phyloP scores from a whole-genome alignment of 371 early-diverging fungal genomes.

The Umbelopsis sp. region DNA sequence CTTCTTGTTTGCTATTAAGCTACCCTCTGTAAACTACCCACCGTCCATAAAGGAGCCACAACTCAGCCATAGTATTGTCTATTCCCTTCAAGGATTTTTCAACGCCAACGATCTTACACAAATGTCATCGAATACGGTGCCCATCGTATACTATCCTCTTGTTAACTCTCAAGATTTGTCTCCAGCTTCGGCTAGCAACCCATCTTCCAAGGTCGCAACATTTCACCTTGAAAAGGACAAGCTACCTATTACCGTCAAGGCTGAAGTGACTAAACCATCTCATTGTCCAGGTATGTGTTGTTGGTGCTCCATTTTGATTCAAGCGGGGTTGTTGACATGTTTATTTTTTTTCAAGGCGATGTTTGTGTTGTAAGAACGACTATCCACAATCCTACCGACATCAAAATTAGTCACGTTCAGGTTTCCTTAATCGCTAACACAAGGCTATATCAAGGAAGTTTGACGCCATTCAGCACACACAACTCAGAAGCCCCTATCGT shows the following conservation, averaged over 20 bases:
- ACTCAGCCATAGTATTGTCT: slow-evolving; percentile 41
- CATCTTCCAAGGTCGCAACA: slow-evolving; percentile 18
- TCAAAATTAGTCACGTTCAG: slow-evolving; percentile 41
- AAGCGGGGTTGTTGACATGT: background rate
- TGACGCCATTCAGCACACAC: slow-evolving; percentile 17
- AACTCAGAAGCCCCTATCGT: slow-evolving; percentile 17
- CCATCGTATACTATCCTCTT: slow-evolving; percentile 41
- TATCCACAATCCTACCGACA: slow-evolving; percentile 39
- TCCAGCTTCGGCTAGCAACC: background rate
- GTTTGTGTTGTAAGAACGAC: slow-evolving; percentile 40
- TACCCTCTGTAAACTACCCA: slow-evolving; percentile 48
- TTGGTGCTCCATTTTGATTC: background rate
- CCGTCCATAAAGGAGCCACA: slow-evolving; percentile 40
- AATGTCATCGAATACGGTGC: slow-evolving; percentile 26
- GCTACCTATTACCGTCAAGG: slow-evolving; percentile 24
- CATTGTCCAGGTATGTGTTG: slow-evolving; percentile 43
- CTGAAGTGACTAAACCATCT: slow-evolving; percentile 39
- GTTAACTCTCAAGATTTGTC: slow-evolving; percentile 19
- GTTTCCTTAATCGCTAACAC: slow-evolving; percentile 31
- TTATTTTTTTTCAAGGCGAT: slow-evolving; percentile 34
- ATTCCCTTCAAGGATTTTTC: slow-evolving; percentile 41
- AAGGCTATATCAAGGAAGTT: slow-evolving; percentile 13
- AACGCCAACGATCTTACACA: slow-evolving; percentile 18
- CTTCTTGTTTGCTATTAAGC: slow-evolving; percentile 47
- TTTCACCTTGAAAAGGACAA: background rate